Base-by-base conservation (phyloP, 2,329 filamentous ascomycete genomes). In the Aspergillus jensenii region DNA sequence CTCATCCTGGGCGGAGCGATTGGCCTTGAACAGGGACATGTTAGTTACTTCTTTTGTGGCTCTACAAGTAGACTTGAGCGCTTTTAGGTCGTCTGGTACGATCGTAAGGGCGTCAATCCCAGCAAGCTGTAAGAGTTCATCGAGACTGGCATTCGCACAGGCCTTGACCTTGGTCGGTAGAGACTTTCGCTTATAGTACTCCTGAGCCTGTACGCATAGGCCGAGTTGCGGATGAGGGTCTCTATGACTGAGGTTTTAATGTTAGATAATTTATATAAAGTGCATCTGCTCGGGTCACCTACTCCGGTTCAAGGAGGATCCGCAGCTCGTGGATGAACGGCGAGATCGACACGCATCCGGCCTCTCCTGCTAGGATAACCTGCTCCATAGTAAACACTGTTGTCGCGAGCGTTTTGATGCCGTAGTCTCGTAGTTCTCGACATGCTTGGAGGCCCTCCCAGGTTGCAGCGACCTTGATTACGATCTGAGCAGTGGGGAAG, bases 361-460 rank as follows among this genome's bases (percentile, higher is more conserved):
- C 80, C 40, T 83, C 78, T 1, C 77, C 80, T 0, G 85, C 84
- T 2, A 86, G 70, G 0, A 76, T 75, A 0, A 82, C 84, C 65
- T 87, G 85, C 55, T 83, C 81, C 63, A 86, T 77, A 44, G 81
- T 81, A 65, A 87, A 87, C 56, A 87, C 73, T 3, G 83, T 85
- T 0, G 59, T 61, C 6, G 27, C 59, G 7, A 61, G 46, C 8
- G 56, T 54, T 21, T 61, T 59, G 84, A 58, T 50, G 1, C 45
- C 44, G 12, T 35, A 9, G 6, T 41, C 9, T 0, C n/a, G 44
- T 15, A 58, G 51, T 14, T 43, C 39, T 5, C 56, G 50, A 15
- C 50, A 53, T 19, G 45, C 56, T 14, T 58, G 56, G 4, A 58
- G 44, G 3, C 56, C 56, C 27, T 55, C 56, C 56, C 56, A 58